Base-by-base conservation (phyloP, 73 alveolate species). In the Blepharisma japonicum region DNA sequence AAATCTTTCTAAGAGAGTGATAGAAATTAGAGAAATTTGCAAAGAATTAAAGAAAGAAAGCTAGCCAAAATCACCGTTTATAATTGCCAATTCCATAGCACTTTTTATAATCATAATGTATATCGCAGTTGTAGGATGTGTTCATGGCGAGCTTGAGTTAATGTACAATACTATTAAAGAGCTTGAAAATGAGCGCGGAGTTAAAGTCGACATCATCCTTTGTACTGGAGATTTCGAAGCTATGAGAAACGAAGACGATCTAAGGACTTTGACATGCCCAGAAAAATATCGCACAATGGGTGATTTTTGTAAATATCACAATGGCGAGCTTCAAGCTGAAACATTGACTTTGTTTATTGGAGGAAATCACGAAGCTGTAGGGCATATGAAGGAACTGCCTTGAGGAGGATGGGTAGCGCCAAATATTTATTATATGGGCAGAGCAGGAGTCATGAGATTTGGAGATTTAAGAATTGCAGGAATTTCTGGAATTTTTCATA, bases 81-180 rank as follows among this genome's bases (percentile, higher is more conserved):
- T 25, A 61, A 8, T 61, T 2, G 23, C 14, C 23, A 20, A 61
- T 39, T 61, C 39, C 14, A 61, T 14, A 61, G 5, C 74, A 20
- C 14, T 61, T 9, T 9, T 14, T 14, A 8, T 61, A 61, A 20
- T 61, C 14, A 61, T 61, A 39, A 39, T 61, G 14, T 14, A 20
- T 9, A 25, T 61, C 23, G 74, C 74, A 18, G 47, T 61, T 14
- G 23, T n/a, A 14, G 74, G 74, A 8, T 61, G 74, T 61, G 74
- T 61, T 61, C 74, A 61, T 61, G 74, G 74, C 14, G 83, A 80
- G 8, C 78, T 80, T 23, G 82, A 80, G 14, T 54, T 70, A 1
- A 32, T 80, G 9, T 80, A 80, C 55, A 27, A 55, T 8, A 23
- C 27, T 27, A 38, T 80, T 4, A 38, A 55, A 25, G 38, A 14